Evolutionary conservation across 345 rosid genomes (phyloP).

Genomic region (Eucalyptus grandis): DNA sequence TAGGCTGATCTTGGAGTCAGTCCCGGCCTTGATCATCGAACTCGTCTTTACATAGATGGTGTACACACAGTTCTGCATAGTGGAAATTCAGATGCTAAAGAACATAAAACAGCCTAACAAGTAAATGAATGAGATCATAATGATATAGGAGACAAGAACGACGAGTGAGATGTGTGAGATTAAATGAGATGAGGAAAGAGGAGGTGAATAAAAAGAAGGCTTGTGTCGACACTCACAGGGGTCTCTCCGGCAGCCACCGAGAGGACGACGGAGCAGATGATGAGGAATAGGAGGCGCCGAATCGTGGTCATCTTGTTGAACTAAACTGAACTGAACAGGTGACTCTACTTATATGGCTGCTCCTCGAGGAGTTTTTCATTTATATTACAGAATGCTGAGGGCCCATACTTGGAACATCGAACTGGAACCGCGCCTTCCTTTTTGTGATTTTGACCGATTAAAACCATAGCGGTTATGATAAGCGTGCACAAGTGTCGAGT

Average conservation of each 20-base stretch:
- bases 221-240: neutral
- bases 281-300: neutral
- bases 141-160: neutral
- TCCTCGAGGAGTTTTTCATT: neutral
- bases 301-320: neutral
- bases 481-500: neutral
- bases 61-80: slow-evolving; percentile 10
- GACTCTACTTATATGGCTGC: neutral
- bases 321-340: neutral
- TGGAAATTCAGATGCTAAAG: neutral
- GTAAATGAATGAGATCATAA: neutral
- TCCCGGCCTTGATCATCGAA: slow-evolving; percentile 21
- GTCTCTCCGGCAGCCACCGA: neutral
- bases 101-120: neutral
- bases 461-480: neutral
- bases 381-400: neutral
- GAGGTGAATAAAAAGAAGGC: neutral
- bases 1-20: slow-evolving; percentile 23
- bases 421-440: neutral
- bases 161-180: neutral
- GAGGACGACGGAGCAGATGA: neutral
- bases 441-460: neutral
- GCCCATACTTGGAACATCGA: neutral
- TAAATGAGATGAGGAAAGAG: neutral
- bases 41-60: slow-evolving; percentile 29